phyloP scores from a whole-genome alignment of 805 yeast genomes.

The Yarrowia phangngaensis region DNA sequence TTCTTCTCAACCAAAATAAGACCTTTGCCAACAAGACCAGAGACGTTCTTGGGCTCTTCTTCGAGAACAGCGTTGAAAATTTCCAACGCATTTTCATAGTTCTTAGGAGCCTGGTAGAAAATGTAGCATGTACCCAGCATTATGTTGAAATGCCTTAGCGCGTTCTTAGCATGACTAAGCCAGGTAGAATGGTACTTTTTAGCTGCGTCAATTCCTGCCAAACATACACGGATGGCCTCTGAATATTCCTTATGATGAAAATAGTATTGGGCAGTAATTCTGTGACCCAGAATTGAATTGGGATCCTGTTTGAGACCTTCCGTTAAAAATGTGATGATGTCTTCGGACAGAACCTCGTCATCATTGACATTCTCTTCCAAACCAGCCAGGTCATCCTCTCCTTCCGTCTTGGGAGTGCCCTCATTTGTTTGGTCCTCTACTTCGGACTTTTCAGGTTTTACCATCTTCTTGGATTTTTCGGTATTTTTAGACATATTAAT shows the following conservation, averaged over 20 bases:
- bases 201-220: constrained; percentile 54
- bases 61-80: constrained; percentile 61
- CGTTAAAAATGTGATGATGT: constrained; percentile 48
- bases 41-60: constrained; percentile 46
- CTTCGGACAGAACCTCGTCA: constrained; percentile 39
- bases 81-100: constrained; percentile 67
- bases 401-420: constrained; percentile 11
- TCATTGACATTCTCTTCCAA: constrained; percentile 36
- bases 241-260: constrained; percentile 60
- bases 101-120: constrained; percentile 85
- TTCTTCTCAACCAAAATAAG: constrained; percentile 66
- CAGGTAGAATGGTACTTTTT: constrained; percentile 45
- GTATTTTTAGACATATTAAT: constrained; percentile 1
- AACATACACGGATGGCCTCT: constrained; percentile 57
- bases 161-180: constrained; percentile 42
- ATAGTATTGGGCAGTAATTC: constrained; percentile 61
- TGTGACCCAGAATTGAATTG: constrained; percentile 54
- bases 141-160: constrained; percentile 58
- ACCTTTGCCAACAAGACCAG: constrained; percentile 79
- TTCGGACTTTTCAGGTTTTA: neutral
- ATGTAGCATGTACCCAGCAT: constrained; percentile 73
- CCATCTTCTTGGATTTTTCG: constrained; percentile 17
- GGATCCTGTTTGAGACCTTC: constrained; percentile 47
- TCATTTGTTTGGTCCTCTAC: constrained; percentile 19
- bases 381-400: constrained; percentile 31